Evolutionary conservation across 1,284 basidiomycete genomes (phyloP).

Genomic region (Marasmius oreades): DNA sequence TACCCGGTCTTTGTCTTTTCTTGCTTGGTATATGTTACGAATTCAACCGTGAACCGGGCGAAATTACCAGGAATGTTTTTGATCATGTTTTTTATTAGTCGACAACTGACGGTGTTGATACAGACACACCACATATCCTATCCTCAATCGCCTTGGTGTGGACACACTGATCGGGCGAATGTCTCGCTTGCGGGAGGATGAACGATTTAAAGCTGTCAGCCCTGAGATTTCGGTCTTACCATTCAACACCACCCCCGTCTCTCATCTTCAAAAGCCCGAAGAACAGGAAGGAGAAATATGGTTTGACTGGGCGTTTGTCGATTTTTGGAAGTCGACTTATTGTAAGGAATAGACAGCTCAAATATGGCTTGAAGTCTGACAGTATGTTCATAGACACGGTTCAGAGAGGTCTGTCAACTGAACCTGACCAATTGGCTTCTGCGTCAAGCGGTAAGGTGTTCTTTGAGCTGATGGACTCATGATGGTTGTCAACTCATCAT

Average conservation of each 20-base stretch:
- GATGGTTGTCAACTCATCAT: constrained; percentile 1
- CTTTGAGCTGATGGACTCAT: constrained; percentile 29
- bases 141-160: constrained; percentile 81
- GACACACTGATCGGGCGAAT: constrained; percentile 90
- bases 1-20: constrained; percentile 91
- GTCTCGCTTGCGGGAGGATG: constrained; percentile 84
- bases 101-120: neutral
- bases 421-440: constrained; percentile 59
- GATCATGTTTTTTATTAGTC: neutral
- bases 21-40: constrained; percentile 93
- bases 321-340: constrained; percentile 98
- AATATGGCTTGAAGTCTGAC: constrained; percentile 3
- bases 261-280: constrained; percentile 34
- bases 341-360: constrained; percentile 49
- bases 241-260: constrained; percentile 33
- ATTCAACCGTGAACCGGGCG: constrained; percentile 89
- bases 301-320: constrained; percentile 99
- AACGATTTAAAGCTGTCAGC: constrained; percentile 84
- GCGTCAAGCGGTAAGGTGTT: constrained; percentile 37
- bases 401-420: constrained; percentile 61
- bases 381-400: constrained; percentile 45
- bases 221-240: constrained; percentile 70
- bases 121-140: constrained; percentile 82
- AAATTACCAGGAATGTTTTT: constrained; percentile 68
- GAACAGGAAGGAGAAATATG: constrained; percentile 80